These are phyloP conservation scores for Nidula microcarpa DNA, from an alignment of 768 basidiomycete species.

Conservation along the genomic window DNA sequence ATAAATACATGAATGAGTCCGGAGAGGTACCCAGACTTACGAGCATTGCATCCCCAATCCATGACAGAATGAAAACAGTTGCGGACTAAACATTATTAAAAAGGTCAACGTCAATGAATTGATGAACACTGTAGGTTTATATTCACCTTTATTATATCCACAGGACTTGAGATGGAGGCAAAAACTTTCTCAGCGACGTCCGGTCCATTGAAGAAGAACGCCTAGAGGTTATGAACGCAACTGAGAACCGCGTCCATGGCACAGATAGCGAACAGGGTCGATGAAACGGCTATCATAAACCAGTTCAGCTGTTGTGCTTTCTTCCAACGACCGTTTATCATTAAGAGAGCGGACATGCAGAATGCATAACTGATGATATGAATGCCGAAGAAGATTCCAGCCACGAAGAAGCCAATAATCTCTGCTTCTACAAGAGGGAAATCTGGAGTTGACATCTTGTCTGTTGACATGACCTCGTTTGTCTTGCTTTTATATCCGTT, in stretches of 20 bases:
- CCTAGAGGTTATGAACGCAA: conserved; percentile 6
- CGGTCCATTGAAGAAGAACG: conserved; percentile 8
- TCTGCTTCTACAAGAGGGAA: no score
- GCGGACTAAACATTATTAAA: conserved; percentile 1
- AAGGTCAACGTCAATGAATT: conserved; percentile 4
- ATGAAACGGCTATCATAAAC: conserved; percentile 3
- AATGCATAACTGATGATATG: conserved; percentile 7
- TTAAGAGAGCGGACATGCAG: conserved; percentile 6
- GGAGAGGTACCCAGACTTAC: not conserved
- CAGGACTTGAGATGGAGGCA: conserved; percentile 6
- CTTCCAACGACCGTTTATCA: not conserved
- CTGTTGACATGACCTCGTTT: no score
- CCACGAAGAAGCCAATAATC: no score
- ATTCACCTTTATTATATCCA: conserved; percentile 4
- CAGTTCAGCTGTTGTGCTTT: conserved; percentile 2
- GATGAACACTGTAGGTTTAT: not conserved
- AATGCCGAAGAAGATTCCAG: conserved; percentile 4
- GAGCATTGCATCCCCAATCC: conserved; percentile 9
- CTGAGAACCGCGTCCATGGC: conserved; percentile 4
- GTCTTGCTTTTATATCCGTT: no score
- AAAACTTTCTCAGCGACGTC: conserved; percentile 5
- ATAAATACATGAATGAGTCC: not conserved
- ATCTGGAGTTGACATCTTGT: no score
- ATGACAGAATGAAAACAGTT: conserved; percentile 4
- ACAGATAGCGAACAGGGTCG: conserved; percentile 1